phyloP scores from a whole-genome alignment of 345 rosid species.

The Linum trigynum region DNA sequence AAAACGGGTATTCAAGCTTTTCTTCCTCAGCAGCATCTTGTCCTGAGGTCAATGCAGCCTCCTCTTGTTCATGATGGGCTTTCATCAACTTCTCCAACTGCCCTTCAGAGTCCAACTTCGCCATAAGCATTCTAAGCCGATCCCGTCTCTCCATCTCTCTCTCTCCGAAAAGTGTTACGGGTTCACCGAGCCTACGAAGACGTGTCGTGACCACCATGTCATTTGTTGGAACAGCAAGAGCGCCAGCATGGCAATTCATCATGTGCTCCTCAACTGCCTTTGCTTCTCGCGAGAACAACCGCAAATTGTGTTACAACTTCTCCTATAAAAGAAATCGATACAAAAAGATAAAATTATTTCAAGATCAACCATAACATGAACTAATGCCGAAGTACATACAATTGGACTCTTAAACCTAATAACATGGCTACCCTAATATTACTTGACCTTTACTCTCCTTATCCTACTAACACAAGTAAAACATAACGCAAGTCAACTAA shows the following conservation, averaged over 20 bases:
- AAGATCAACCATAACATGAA: no score
- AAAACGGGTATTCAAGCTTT: conserved; percentile 62
- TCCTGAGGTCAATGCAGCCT: conserved; percentile 40
- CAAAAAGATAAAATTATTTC: no score
- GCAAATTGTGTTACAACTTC: no score
- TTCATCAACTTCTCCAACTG: conserved; percentile 72
- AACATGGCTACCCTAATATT: no score
- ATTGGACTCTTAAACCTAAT: no score
- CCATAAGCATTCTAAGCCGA: conserved; percentile 79
- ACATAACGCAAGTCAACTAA: no score
- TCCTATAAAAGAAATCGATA: no score
- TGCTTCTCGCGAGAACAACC: conserved; percentile 58
- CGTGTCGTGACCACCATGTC: conserved; percentile 85
- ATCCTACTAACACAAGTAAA: no score
- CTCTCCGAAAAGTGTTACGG: conserved; percentile 91
- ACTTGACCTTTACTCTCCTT: no score
- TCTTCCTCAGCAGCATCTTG: conserved; percentile 57
- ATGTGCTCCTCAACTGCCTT: conserved; percentile 72
- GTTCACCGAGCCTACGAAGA: conserved; percentile 82
- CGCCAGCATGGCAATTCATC: conserved; percentile 85
- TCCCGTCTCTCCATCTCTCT: conserved; percentile 95
- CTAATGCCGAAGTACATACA: no score
- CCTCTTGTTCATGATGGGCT: conserved; percentile 86
- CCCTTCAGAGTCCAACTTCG: conserved; percentile 69
- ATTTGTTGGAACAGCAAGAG: conserved; percentile 93